Percentiles rank a stretch among this genome's conserved stretches.
Conservation (phyloP, 1,284 basidiomycete genomes). For the Ustilago loliicola region DNA sequence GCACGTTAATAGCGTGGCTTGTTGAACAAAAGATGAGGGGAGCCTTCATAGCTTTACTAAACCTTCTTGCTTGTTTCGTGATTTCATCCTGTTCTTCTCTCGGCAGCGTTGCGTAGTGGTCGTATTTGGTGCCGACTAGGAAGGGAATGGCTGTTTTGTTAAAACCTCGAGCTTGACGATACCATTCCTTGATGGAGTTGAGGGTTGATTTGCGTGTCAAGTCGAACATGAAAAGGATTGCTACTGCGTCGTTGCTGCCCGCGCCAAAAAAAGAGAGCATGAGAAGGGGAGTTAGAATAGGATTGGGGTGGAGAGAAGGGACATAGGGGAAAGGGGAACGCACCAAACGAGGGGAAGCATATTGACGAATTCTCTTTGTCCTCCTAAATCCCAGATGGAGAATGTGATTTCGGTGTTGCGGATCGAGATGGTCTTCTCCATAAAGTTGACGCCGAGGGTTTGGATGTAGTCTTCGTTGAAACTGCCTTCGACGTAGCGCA, state of each 20-base stretch:
- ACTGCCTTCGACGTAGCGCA: slow-evolving; percentile 75
- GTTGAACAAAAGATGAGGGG: slow-evolving; percentile 98
- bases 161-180: slow-evolving; percentile 96
- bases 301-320: background rate
- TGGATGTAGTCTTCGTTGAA: slow-evolving; percentile 94
- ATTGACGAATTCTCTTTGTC: slow-evolving; percentile 97
- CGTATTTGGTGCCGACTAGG: slow-evolving; percentile 95
- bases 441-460: slow-evolving; percentile 95
- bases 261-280: background rate
- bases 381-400: slow-evolving; percentile 98
- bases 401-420: slow-evolving; percentile 98
- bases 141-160: slow-evolving; percentile 76
- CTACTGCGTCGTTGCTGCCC: slow-evolving; percentile 93
- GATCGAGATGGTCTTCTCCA: slow-evolving; percentile 98
- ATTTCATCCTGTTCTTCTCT: slow-evolving; percentile 98
- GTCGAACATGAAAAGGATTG: slow-evolving; percentile 99
- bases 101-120: slow-evolving; percentile 94
- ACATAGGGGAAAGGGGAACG: background rate
- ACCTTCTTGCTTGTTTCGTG: slow-evolving; percentile 85
- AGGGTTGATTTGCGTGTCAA: slow-evolving; percentile 94
- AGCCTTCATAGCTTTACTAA: slow-evolving; percentile 97
- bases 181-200: slow-evolving; percentile 99
- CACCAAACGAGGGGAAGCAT: slow-evolving; percentile 92
- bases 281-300: background rate
- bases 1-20: slow-evolving; percentile 96